Percentiles rank a stretch among this genome's conserved stretches.
phyloP scores from a whole-genome alignment of 2,329 filamentous ascomycete species.

The Ophiostoma australiae region DNA sequence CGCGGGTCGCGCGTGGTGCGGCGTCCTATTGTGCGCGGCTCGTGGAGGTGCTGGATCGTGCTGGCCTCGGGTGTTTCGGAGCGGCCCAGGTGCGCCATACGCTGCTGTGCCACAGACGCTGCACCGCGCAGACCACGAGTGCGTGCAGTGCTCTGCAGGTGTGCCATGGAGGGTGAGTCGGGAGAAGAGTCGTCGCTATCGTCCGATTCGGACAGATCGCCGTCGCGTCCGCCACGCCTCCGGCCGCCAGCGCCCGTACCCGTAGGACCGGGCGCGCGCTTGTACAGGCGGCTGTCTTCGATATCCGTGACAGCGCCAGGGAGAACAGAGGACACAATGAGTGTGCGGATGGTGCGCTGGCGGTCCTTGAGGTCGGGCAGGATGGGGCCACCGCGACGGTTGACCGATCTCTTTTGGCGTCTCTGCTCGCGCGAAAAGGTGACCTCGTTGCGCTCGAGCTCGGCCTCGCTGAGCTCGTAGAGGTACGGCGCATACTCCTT shows the following conservation, averaged over 20 bases:
- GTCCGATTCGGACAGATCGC: constrained; percentile 82
- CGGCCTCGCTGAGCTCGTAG: constrained; percentile 86
- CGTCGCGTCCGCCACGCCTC: constrained; percentile 44
- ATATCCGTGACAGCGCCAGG: constrained; percentile 76
- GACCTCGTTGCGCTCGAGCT: constrained; percentile 83
- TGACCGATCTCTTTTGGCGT: constrained; percentile 91
- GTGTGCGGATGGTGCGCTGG: constrained; percentile 84
- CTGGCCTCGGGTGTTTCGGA: constrained; percentile 81
- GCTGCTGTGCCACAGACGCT: constrained; percentile 77
- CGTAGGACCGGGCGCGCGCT: constrained; percentile 61
- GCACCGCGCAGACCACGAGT: constrained; percentile 87
- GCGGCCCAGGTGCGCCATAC: constrained; percentile 74
- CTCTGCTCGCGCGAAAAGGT: constrained; percentile 92
- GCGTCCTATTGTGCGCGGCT: constrained; percentile 64
- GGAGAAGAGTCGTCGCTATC: constrained; percentile 84
- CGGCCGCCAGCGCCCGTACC: constrained; percentile 45
- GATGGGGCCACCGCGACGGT: constrained; percentile 83
- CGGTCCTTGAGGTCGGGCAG: constrained; percentile 95
- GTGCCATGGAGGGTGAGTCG: constrained; percentile 69
- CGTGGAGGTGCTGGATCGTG: constrained; percentile 62
- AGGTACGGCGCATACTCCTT: constrained; percentile 93
- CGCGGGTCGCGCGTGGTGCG: constrained; percentile 57
- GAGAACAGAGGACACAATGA: constrained; percentile 87
- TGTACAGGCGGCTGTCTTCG: constrained; percentile 83
- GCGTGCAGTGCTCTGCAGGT: constrained; percentile 56